These are phyloP conservation scores for Exophiala bonariae DNA, from an alignment of 2,329 filamentous ascomycete genomes.

Conservation along the genomic window DNA sequence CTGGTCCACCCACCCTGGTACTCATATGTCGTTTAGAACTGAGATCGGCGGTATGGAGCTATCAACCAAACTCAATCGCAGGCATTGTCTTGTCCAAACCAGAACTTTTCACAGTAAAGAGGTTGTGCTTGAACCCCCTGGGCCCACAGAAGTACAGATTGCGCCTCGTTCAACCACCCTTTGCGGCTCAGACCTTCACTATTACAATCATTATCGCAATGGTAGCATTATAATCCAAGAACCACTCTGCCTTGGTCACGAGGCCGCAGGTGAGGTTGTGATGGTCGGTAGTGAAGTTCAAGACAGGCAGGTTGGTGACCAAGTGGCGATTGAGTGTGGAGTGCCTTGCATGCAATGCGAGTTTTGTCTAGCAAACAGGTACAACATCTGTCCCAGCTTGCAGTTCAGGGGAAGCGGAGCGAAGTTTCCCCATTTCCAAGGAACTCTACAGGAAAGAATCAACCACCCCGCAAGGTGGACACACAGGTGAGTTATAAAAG, in stretches of 20 bases:
- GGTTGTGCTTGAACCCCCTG: background rate
- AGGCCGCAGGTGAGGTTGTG: constrained; percentile 62
- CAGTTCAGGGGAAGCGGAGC: constrained; percentile 62
- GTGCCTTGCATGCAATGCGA: constrained; percentile 64
- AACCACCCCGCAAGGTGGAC: constrained; percentile 62
- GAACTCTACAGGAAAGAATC: constrained; percentile 62
- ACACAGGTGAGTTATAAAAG: too few relatives aligned
- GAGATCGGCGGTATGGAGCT: constrained; percentile 1
- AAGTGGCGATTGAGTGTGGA: constrained; percentile 67
- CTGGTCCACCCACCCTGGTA: too few relatives aligned
- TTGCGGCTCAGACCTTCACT: constrained; percentile 62
- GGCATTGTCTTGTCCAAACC: background rate
- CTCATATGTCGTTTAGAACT: too few relatives aligned
- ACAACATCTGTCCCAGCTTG: constrained; percentile 65
- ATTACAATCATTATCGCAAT: constrained; percentile 66
- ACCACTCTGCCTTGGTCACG: constrained; percentile 66
- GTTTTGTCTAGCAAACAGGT: constrained; percentile 60
- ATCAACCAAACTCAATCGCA: background rate
- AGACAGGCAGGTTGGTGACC: constrained; percentile 57
- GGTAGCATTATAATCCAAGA: constrained; percentile 62
- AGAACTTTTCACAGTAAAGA: background rate
- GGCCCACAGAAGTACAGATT: constrained; percentile 6
- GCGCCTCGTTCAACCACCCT: constrained; percentile 5
- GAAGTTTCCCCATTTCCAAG: constrained; percentile 62
- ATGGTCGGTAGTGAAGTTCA: constrained; percentile 57